Percentiles rank a stretch among this genome's conserved stretches.
Conservation (phyloP, 2,329 filamentous ascomycete species). For the Sporothrix protearum region DNA sequence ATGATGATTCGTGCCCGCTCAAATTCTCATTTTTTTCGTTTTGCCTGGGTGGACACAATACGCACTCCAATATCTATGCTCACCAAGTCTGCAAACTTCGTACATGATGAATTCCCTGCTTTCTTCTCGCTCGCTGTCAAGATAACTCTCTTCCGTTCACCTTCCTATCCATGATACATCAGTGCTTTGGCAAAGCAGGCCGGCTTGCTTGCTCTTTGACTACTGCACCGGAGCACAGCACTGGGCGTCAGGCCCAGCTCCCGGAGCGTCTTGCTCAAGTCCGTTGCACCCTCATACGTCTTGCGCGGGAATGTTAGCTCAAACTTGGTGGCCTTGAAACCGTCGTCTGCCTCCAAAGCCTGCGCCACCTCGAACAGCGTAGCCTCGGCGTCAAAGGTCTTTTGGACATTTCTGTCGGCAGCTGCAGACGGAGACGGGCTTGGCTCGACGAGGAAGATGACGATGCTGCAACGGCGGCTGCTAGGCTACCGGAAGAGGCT, state of each 20-base stretch:
- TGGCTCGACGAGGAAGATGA: conserved; percentile 65
- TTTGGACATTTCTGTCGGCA: conserved; percentile 69
- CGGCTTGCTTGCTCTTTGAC: background rate
- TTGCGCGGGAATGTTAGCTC: conserved; percentile 85
- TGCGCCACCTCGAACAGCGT: conserved; percentile 91
- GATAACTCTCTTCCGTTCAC: background rate
- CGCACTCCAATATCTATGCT: background rate
- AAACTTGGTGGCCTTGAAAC: conserved; percentile 69
- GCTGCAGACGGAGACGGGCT: conserved; percentile 74
- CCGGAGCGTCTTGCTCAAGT: conserved; percentile 87
- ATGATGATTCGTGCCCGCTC: background rate
- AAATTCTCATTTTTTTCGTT: background rate
- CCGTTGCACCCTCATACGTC: conserved; percentile 63
- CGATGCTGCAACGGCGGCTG: conserved; percentile 51
- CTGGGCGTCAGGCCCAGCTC: conserved; percentile 88
- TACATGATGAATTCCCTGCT: background rate
- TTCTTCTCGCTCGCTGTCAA: background rate
- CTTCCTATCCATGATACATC: background rate
- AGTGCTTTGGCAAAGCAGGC: background rate
- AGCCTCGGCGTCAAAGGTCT: conserved; percentile 83
- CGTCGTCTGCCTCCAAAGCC: conserved; percentile 67
- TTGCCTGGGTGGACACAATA: background rate
- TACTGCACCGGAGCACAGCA: conserved; percentile 60
- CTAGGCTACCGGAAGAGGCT: conserved; percentile 45
- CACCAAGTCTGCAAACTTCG: too few species aligned